These are phyloP conservation scores for Agapanthus africanus DNA, from an alignment of 106 monocot genomes.

Conservation along the genomic window DNA sequence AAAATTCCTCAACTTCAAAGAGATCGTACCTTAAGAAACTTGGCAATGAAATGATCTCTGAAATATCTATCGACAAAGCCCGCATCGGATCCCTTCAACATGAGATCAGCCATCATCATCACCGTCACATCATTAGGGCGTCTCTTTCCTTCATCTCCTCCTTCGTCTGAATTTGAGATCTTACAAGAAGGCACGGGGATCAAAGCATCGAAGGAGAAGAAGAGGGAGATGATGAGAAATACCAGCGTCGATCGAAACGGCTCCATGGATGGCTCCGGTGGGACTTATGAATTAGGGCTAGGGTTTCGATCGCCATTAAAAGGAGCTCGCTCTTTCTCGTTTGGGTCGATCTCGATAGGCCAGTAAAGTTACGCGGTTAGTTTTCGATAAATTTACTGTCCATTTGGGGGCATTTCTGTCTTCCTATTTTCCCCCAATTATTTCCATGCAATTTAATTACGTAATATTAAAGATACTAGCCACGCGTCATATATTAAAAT, in stretches of 20 bases:
- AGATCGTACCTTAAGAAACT: constrained; percentile 35
- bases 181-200: constrained; percentile 22
- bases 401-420: no score
- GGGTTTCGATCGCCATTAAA: no score
- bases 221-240: constrained; percentile 21
- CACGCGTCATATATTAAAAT: no score
- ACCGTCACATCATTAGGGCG: constrained; percentile 24
- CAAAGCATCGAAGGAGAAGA: constrained; percentile 19
- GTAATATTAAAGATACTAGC: no score
- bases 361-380: no score
- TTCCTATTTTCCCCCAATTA: no score
- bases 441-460: no score
- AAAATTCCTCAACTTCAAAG: neutral
- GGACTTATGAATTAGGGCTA: no score
- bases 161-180: constrained; percentile 11
- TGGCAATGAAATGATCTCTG: constrained; percentile 28
- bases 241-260: constrained; percentile 16
- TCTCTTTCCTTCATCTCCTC: neutral
- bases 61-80: constrained; percentile 21
- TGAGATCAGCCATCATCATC: constrained; percentile 54
- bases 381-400: no score
- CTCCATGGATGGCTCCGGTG: constrained; percentile 13
- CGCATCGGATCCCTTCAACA: constrained; percentile 31
- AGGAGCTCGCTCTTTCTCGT: no score
- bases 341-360: no score